phyloP scores from a whole-genome alignment of 2,329 filamentous ascomycete genomes.

The Microsporum ferrugineum region DNA sequence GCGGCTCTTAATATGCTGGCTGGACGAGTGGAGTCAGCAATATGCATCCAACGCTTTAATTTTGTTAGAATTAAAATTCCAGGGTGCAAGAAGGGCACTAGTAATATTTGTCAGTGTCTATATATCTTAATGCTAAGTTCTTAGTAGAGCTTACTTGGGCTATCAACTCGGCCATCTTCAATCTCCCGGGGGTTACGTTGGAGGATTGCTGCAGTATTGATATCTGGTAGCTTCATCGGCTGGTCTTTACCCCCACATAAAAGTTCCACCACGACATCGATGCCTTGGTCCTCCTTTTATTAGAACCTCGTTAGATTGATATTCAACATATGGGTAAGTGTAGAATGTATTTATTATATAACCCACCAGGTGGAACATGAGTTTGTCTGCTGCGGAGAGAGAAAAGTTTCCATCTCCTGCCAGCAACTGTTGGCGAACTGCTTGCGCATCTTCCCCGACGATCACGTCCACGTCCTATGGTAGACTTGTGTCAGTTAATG shows the following conservation, averaged over 20 bases:
- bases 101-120: not conserved
- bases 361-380: constrained; percentile 4
- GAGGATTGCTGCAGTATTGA: constrained; percentile 1
- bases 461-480: constrained; percentile 10
- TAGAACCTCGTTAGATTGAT: not conserved
- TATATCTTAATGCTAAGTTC: not conserved
- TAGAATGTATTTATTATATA: not conserved
- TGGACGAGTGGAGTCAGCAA: constrained; percentile 9
- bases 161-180: not conserved
- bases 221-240: constrained; percentile 8
- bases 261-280: not conserved
- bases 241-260: constrained; percentile 6
- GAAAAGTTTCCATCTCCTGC: constrained; percentile 3
- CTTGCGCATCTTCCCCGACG: not conserved
- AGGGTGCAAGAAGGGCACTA: constrained; percentile 9
- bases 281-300: not conserved
- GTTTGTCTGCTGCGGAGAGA: constrained; percentile 4
- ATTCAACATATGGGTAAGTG: not conserved
- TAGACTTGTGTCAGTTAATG: constrained; percentile 2
- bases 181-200: not conserved
- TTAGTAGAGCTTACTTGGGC: not conserved
- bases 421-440: not conserved
- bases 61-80: constrained; percentile 9
- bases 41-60: constrained; percentile 11
- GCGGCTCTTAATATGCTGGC: constrained; percentile 4